A percentile compares a stretch with the other conserved stretches of the same genome.
These are phyloP conservation scores for Phytophthora foliorum DNA, from an alignment of 352 stramenopile species.

Conservation along the genomic window DNA sequence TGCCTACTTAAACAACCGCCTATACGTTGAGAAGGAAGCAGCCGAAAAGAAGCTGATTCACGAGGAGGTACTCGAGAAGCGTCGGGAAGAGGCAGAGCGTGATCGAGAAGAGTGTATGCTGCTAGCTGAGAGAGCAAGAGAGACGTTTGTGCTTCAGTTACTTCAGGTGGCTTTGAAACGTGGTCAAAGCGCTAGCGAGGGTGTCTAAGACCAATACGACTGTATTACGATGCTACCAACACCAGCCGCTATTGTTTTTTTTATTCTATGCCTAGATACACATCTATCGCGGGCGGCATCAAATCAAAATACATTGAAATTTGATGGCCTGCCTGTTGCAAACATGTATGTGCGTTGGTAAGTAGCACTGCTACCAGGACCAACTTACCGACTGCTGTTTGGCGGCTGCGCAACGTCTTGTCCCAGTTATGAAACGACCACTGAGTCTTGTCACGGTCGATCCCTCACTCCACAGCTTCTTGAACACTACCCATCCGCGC, in stretches of 20 bases:
- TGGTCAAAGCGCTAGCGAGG: background rate
- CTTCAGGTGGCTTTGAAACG: background rate
- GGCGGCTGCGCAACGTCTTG: background rate
- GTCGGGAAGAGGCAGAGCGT: background rate
- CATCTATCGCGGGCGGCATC: background rate
- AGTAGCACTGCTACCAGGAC: background rate
- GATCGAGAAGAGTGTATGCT: background rate
- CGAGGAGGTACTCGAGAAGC: constrained; percentile 1
- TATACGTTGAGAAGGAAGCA: constrained; percentile 1
- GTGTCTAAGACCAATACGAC: too few species aligned
- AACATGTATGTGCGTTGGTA: background rate
- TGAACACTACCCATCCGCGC: background rate
- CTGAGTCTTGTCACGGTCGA: background rate
- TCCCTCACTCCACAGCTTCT: background rate
- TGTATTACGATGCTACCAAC: too few species aligned
- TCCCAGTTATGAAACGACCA: background rate
- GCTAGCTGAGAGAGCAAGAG: background rate
- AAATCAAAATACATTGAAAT: constrained; percentile 6
- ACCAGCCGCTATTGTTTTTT: too few species aligned
- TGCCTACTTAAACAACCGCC: background rate
- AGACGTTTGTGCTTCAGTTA: constrained; percentile 3
- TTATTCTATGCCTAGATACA: constrained; percentile 10
- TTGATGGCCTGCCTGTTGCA: background rate
- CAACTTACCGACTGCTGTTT: background rate
- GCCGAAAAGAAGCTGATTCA: background rate